These are phyloP conservation scores for Solanum pennellii DNA, from an alignment of 257 asterid genomes.

Conservation along the genomic window DNA sequence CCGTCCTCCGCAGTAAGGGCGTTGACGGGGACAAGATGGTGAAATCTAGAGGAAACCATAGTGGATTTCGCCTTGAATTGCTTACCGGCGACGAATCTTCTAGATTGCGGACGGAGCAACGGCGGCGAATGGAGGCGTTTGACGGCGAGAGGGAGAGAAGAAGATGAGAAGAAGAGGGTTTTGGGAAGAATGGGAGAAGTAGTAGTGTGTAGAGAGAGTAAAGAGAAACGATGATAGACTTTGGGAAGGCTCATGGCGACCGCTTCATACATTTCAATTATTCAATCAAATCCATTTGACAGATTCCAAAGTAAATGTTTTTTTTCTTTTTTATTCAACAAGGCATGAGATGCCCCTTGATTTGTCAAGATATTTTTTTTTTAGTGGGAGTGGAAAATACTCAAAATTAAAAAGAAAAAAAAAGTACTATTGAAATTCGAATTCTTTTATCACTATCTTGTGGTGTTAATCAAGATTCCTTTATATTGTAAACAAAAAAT, in stretches of 20 bases:
- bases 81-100: neutral
- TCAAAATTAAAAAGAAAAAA: neutral
- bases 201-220: constrained; percentile 2
- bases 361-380: neutral
- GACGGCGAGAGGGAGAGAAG: constrained; percentile 16
- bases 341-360: neutral
- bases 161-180: constrained; percentile 17
- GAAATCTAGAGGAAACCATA: constrained; percentile 21
- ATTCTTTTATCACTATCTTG: neutral
- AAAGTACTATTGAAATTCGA: neutral
- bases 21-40: constrained; percentile 22
- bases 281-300: neutral
- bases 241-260: constrained; percentile 43
- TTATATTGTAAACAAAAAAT: neutral
- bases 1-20: constrained; percentile 35
- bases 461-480: neutral
- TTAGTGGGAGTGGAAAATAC: neutral
- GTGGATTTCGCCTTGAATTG: neutral
- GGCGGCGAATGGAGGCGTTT: constrained; percentile 12
- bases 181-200: constrained; percentile 2
- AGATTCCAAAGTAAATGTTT: neutral
- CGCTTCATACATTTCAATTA: neutral
- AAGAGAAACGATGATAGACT: constrained; percentile 39
- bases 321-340: neutral
- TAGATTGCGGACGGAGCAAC: neutral